Evolutionary conservation across 805 yeast genomes (phyloP), one percentile per base, ranked within the genome.

Genomic region (Sungouiozyma intestinalis): DNA sequence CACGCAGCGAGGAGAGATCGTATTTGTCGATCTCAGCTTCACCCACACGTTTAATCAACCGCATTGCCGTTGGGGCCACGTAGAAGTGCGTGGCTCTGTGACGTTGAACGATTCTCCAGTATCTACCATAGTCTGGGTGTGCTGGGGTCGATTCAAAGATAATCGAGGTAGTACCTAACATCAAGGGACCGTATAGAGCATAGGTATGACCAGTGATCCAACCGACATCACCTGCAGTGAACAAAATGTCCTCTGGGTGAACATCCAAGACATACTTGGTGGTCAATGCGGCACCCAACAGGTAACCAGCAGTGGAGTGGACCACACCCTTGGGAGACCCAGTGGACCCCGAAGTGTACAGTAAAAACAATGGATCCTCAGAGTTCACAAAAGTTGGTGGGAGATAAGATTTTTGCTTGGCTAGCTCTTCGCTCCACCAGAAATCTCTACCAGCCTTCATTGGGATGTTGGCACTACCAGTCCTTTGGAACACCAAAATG

Each of bases 191-290:
- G 59, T 92, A 92, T 38, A 90, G 76, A 36, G 86, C 95, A 61
- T 90, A 92, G 8, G 97, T 84, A 66, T 92, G 98, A 53, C 97
- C 97, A 15, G 98, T 92, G 62, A 92, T 92, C 97, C 98, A 92
- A 61, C 98, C 97, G 43, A 92, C 86, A 63, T 92, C 97, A 60
- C 97, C 97, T 33, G 97, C 97, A 35, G 97, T 90, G 71, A 92
- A 90, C 47, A 90, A 66, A 36, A 83, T 73, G 64, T 92, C 97
- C 48, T 81, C 83, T 45, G 79, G 79, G 60, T 86, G 95, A 39
- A 92, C 79, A 63, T 94, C 97, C 63, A 92, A 90, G 38, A 87
- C 87, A 66, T 88, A 90, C 67, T 81, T 84, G 38, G 96, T 84
- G 41, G 97, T 85, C 62, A 88, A 69, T 43, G 86, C 77, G 20